These are phyloP conservation scores for Tetrapyrgos nigripes DNA, from an alignment of 1,284 basidiomycete species.

Conservation along the genomic window DNA sequence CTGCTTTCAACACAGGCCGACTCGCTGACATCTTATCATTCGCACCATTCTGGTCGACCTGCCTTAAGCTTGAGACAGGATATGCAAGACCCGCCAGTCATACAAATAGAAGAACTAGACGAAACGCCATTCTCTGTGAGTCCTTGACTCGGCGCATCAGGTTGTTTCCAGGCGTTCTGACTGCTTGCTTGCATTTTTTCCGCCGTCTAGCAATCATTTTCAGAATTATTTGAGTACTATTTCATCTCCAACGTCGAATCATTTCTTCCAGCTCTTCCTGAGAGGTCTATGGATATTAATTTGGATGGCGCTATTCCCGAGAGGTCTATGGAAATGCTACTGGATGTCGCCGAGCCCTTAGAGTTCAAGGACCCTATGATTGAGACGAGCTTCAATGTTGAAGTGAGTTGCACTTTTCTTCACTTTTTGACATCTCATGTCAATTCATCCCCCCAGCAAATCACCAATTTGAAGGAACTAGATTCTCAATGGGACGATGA, in stretches of 20 bases:
- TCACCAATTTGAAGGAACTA: constrained; percentile 42
- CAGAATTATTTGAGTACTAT: constrained; percentile 14
- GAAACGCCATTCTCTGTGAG: constrained; percentile 16
- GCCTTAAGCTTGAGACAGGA: background rate
- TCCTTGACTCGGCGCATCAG: background rate
- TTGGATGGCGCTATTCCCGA: too few species aligned
- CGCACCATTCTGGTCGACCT: background rate
- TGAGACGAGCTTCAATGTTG: constrained; percentile 46
- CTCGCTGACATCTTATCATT: background rate
- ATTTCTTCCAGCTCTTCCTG: too few species aligned
- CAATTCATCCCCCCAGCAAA: constrained; percentile 27
- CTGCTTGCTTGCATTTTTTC: too few species aligned
- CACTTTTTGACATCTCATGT: background rate
- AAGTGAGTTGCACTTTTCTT: constrained; percentile 34
- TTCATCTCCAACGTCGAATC: constrained; percentile 21
- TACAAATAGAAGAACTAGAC: constrained; percentile 12
- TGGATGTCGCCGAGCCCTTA: background rate
- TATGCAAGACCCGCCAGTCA: constrained; percentile 1
- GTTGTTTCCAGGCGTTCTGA: background rate
- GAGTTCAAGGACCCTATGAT: background rate
- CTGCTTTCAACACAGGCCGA: background rate
- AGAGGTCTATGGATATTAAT: too few species aligned
- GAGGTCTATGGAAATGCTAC: too few species aligned
- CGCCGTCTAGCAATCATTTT: constrained; percentile 34
- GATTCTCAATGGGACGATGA: constrained; percentile 48